phyloP scores from a whole-genome alignment of 176 grass and related monocot genomes.

The Tuctoria greenei region DNA sequence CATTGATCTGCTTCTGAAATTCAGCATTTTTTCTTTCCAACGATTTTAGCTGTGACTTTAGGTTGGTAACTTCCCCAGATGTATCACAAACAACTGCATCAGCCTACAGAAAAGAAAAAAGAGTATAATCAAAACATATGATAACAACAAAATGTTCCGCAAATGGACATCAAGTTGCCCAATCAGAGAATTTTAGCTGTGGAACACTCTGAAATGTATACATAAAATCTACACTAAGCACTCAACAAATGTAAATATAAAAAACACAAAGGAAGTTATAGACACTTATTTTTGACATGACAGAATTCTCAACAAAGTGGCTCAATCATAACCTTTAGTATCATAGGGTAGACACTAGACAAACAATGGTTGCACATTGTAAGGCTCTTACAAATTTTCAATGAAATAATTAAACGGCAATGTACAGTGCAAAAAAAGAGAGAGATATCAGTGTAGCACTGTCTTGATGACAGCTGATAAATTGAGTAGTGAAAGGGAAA shows the following conservation, averaged over 20 bases:
- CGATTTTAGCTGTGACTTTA: constrained; percentile 58
- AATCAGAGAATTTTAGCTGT: too few species aligned
- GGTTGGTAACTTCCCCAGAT: constrained; percentile 35
- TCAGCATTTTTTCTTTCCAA: constrained; percentile 73
- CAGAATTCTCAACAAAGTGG: background rate
- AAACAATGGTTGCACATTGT: background rate
- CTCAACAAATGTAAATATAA: background rate
- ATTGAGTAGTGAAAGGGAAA: too few species aligned
- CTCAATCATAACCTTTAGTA: background rate
- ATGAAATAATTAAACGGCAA: background rate
- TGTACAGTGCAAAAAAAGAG: background rate
- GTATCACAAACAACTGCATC: constrained; percentile 62
- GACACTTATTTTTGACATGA: background rate
- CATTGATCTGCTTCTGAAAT: constrained; percentile 67
- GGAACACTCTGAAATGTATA: too few species aligned
- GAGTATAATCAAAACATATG: constrained; percentile 16
- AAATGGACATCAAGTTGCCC: background rate
- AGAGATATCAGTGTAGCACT: background rate
- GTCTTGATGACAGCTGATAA: too few species aligned
- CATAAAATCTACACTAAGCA: background rate
- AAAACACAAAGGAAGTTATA: background rate
- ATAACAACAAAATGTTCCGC: constrained; percentile 4
- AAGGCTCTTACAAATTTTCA: background rate
- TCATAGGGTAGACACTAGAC: background rate
- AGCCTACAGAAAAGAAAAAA: constrained; percentile 45